Conservation (phyloP, 805 yeast genomes). For the Barnettozyma sp. region DNA sequence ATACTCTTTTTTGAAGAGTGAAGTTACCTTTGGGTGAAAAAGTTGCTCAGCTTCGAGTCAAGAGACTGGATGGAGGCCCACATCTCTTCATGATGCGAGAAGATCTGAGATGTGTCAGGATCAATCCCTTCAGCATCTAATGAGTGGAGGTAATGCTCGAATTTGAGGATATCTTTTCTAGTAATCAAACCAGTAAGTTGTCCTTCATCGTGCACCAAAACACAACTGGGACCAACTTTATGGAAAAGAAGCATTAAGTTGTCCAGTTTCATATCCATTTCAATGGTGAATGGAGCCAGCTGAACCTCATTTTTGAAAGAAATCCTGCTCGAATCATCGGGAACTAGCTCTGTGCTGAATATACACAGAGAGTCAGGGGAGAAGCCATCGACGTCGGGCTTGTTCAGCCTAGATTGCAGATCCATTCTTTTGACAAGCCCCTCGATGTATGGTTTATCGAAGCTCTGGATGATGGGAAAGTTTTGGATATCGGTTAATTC, state of each 20-base stretch:
- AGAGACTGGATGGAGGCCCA: slow-evolving; percentile 13
- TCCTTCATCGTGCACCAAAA: slow-evolving; percentile 61
- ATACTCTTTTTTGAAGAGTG: no score
- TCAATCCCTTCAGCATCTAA: slow-evolving; percentile 9
- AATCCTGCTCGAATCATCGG: slow-evolving; percentile 6
- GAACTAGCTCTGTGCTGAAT: slow-evolving; percentile 8
- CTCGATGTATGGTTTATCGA: slow-evolving; percentile 31
- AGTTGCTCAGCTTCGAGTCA: slow-evolving; percentile 5
- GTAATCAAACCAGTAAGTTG: slow-evolving; percentile 68
- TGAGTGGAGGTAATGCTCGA: slow-evolving; percentile 34
- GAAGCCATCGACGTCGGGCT: slow-evolving; percentile 23
- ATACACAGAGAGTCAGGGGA: slow-evolving; percentile 2
- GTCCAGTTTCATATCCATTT: slow-evolving; percentile 48
- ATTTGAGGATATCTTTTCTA: slow-evolving; percentile 73
- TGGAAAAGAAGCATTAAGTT: slow-evolving; percentile 61
- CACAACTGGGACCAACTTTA: slow-evolving; percentile 71
- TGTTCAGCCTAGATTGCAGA: slow-evolving; percentile 26
- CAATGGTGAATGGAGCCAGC: slow-evolving; percentile 55
- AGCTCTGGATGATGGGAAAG: slow-evolving; percentile 47
- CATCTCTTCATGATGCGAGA: slow-evolving; percentile 10
- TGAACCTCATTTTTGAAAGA: slow-evolving; percentile 34
- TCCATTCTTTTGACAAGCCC: slow-evolving; percentile 44
- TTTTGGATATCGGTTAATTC: slow-evolving; percentile 34
- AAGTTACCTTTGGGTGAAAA: slow-evolving; percentile 3
- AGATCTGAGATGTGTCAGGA: slow-evolving; percentile 12